Evolutionary conservation across 2,329 filamentous ascomycete species (phyloP), one percentile per base, ranked within the genome.

Genomic region (Neopestalotiopsis sp.): DNA sequence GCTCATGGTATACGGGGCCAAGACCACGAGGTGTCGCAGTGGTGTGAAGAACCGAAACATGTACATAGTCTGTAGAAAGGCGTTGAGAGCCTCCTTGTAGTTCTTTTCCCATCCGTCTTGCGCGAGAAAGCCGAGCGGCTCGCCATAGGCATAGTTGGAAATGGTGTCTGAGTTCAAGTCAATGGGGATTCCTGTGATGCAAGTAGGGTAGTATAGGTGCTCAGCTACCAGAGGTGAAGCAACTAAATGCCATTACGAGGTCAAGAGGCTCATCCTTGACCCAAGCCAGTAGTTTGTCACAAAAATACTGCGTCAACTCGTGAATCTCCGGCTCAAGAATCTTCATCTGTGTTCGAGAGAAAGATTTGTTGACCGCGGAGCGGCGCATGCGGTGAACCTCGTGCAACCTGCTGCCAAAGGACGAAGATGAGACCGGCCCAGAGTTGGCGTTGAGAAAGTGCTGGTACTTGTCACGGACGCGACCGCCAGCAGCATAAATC

Each of bases 401-500:
- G 40, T 79, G 78, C 40, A 72, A 66, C 0, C 28, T 4, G 12
- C 76, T 78, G 7, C 69, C 72, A 40, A 78, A 79, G 3, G 24
- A 68, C n/a, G 20, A 32, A 53, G 12, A 38, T 5, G 58, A 56
- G 14, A 62, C n/a, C 28, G 38, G 62, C 17, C 38, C 38, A 9
- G 42, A 24, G 24, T 14, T 24, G 20, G 62, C 34, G 12, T 65
- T 65, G 17, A 65, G 42, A 49, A 42, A 66, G 4, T 53, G 45
- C 24, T 66, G 67, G 28, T 56, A 59, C 71, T 81, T 80, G 45
- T 81, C 73, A 61, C 80, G 74, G 14, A 73, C 75, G 49, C 74
- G 71, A 61, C 71, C 76, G 3, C 77, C 72, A 34, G 76, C 75
- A 13, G 79, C 74, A 70, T 81, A 83, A 30, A 84, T 71, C 59